phyloP scores from a whole-genome alignment of 305 asterid genomes.

The Vinca major region DNA sequence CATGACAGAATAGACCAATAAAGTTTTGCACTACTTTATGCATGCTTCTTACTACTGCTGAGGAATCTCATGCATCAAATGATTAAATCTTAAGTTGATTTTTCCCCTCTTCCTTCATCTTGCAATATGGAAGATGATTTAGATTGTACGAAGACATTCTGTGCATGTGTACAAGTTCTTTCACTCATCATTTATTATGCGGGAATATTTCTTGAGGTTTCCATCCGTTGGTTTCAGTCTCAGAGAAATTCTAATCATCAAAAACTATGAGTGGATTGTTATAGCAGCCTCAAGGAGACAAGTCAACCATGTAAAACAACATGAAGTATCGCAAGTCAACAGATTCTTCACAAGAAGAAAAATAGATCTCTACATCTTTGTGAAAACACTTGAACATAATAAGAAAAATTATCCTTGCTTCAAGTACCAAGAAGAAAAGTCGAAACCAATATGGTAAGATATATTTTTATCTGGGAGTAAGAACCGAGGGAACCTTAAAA shows the following conservation, averaged over 20 bases:
- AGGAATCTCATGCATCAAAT: background rate
- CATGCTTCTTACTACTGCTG: background rate
- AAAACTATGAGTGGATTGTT: background rate
- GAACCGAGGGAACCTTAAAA: background rate
- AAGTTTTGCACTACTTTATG: conserved; percentile 3
- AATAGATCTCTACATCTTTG: background rate
- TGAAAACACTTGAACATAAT: background rate
- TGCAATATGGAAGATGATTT: background rate
- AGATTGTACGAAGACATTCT: background rate
- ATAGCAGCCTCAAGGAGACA: background rate
- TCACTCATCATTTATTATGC: background rate
- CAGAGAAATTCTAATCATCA: background rate
- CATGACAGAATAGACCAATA: too few species aligned
- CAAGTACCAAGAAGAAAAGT: background rate
- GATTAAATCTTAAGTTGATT: background rate
- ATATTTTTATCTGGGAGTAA: background rate
- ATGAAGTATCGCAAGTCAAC: background rate
- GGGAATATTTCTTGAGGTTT: background rate
- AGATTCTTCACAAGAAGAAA: background rate
- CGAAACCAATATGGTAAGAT: background rate
- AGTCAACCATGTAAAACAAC: background rate
- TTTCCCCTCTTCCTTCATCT: background rate
- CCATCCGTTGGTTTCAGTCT: background rate
- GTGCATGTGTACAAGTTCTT: background rate
- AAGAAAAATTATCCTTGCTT: background rate